Conservation (phyloP, 306 rosid genomes). For the Betula pendula region DNA sequence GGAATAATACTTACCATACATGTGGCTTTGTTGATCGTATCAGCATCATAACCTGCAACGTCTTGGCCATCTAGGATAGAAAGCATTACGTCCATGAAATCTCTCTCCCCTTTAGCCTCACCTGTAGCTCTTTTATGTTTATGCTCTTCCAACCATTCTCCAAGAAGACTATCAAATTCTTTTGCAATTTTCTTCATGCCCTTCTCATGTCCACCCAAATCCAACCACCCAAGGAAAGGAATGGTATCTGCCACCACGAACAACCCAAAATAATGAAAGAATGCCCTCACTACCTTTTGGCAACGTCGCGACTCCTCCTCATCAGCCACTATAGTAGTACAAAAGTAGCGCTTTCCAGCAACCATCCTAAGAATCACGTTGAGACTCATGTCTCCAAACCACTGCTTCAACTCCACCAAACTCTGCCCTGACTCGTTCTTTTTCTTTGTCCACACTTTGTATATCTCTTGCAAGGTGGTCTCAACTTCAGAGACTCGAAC, state of each 20-base stretch:
- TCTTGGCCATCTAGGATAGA: not conserved
- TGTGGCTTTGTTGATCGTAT: slow-evolving; percentile 50
- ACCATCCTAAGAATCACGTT: slow-evolving; percentile 39
- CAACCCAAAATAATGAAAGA: slow-evolving; percentile 8
- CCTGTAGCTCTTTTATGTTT: not conserved
- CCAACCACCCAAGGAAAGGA: slow-evolving; percentile 44
- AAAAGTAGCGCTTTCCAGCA: slow-evolving; percentile 35
- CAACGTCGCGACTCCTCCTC: slow-evolving; percentile 3
- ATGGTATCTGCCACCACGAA: slow-evolving; percentile 40
- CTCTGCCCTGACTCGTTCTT: not conserved
- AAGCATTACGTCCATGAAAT: slow-evolving; percentile 47
- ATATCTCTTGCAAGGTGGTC: slow-evolving; percentile 26
- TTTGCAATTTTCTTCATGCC: slow-evolving; percentile 38
- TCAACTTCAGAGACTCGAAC: slow-evolving; percentile 35
- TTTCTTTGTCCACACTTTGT: slow-evolving; percentile 26
- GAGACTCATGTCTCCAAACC: slow-evolving; percentile 38
- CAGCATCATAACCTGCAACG: slow-evolving; percentile 31
- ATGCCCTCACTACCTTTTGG: slow-evolving; percentile 11
- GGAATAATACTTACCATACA: slow-evolving; percentile 35
- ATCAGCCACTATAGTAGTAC: not conserved
- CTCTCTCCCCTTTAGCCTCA: slow-evolving; percentile 8
- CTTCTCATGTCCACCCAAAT: slow-evolving; percentile 38
- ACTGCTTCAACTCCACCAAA: slow-evolving; percentile 39
- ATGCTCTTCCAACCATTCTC: slow-evolving; percentile 50
- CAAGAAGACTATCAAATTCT: slow-evolving; percentile 17